A percentile compares a stretch with the other conserved stretches of the same genome.
phyloP scores from a whole-genome alignment of 768 basidiomycete species.

The Suillus luteus region DNA sequence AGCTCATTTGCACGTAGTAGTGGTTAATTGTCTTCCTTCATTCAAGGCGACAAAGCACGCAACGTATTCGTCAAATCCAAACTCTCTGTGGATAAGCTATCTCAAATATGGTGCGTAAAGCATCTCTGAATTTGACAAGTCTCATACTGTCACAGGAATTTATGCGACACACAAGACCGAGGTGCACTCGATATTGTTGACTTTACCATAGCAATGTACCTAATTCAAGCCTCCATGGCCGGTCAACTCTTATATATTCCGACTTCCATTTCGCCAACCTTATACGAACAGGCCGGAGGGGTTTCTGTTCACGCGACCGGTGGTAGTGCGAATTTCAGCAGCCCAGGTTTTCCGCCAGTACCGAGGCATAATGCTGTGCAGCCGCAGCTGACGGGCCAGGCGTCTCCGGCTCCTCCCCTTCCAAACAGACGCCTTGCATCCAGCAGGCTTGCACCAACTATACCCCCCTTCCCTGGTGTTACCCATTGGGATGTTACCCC shows the following conservation, averaged over 20 bases:
- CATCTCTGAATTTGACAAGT: conserved; percentile 1
- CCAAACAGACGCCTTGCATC: conserved; percentile 25
- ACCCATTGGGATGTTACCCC: conserved; percentile 81
- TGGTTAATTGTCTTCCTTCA: conserved; percentile 6
- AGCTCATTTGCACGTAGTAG: neutral
- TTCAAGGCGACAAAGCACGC: conserved; percentile 80
- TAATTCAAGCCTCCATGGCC: conserved; percentile 93
- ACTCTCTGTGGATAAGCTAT: conserved; percentile 81
- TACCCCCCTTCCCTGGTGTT: conserved; percentile 33
- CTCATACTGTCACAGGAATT: conserved; percentile 55
- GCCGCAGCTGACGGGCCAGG: conserved; percentile 48
- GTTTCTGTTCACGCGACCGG: conserved; percentile 59
- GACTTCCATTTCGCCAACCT: conserved; percentile 69
- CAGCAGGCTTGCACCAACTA: conserved; percentile 21
- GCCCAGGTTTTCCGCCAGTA: conserved; percentile 51
- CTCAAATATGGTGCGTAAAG: conserved; percentile 82
- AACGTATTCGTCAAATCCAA: conserved; percentile 92
- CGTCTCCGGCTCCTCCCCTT: conserved; percentile 27
- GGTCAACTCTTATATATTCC: conserved; percentile 73
- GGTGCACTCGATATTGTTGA: conserved; percentile 88
- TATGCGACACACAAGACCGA: conserved; percentile 94
- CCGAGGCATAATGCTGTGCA: conserved; percentile 65
- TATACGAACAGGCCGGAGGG: conserved; percentile 78
- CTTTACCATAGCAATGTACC: conserved; percentile 95
- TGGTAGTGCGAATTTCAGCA: conserved; percentile 59